Conservation (phyloP, 805 yeast genomes). For the Priceomyces castillae region DNA sequence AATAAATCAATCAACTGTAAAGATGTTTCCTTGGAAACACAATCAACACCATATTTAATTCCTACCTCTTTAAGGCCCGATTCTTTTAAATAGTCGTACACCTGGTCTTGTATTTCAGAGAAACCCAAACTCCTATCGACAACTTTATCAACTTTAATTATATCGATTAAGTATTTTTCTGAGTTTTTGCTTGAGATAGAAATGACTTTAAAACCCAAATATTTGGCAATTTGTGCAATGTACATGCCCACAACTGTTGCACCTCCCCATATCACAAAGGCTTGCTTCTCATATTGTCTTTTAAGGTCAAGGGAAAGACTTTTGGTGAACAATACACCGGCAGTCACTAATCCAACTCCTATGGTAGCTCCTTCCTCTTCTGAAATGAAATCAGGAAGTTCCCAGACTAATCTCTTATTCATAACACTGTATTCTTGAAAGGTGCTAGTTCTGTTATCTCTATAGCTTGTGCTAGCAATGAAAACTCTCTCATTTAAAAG, state of each 20-base stretch:
- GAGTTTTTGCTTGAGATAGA: slow-evolving; percentile 21
- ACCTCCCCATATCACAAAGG: slow-evolving; percentile 46
- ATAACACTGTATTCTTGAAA: slow-evolving; percentile 46
- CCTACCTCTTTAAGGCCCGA: slow-evolving; percentile 16
- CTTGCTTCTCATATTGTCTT: neutral
- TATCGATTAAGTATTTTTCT: slow-evolving; percentile 15
- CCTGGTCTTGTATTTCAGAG: slow-evolving; percentile 12
- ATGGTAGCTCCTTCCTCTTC: slow-evolving; percentile 43
- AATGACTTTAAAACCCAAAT: slow-evolving; percentile 38
- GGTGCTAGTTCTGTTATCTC: slow-evolving; percentile 46
- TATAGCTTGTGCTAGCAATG: slow-evolving; percentile 45
- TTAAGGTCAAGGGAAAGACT: slow-evolving; percentile 12
- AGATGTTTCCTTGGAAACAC: slow-evolving; percentile 42
- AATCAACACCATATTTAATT: slow-evolving; percentile 17
- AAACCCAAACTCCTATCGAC: slow-evolving; percentile 31
- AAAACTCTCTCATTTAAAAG: slow-evolving; percentile 38
- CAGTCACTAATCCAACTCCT: slow-evolving; percentile 49
- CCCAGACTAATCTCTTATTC: slow-evolving; percentile 46
- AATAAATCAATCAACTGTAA: slow-evolving; percentile 26
- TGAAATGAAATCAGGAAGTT: slow-evolving; percentile 31
- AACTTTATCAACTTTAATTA: slow-evolving; percentile 29
- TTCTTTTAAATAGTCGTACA: neutral
- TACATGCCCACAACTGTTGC: slow-evolving; percentile 47
- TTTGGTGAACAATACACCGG: slow-evolving; percentile 26
- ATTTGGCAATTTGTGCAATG: slow-evolving; percentile 40